Base-by-base conservation (phyloP, 495 filamentous ascomycete species). In the Lophium mytilinum region DNA sequence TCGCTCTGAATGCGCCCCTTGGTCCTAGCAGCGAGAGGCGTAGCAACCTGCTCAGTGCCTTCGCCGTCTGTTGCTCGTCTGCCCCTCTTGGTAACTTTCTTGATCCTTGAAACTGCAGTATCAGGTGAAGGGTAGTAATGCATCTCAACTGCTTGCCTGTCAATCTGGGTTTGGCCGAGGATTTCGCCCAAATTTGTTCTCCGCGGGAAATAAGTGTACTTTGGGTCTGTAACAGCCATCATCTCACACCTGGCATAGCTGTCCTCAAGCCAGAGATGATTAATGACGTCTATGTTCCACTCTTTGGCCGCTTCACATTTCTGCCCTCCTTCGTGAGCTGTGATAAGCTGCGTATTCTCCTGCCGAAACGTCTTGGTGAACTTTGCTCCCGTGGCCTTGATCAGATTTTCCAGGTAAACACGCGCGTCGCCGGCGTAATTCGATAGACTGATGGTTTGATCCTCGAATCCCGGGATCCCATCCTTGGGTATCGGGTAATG, bases 241-340 rank as follows among this genome's bases (percentile, higher is more conserved):
- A 83, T 69, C 65, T 86, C 74, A 76, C 90, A 95, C 66, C 84
- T 87, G 6, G 90, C 88, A 67, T 97, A 99, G 70, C 89, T 90
- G 62, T 99, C 94, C 68, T 99, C 93, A 45, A 99, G 79, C 93
- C 93, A 99, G 1, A 99, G 76, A 64, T 97, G 92, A 68, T 99
- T 99, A 53, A 94, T 76, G 58, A 94, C 84, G 42, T 92, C 71
- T 33, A 97, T 83, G 35, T 85, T 84, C 93, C 93, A 99, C 69
- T 97, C 94, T 62, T 78, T 80, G 0, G 93, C 93, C 0, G 93
- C 93, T 6, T 82, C 81, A 64, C 85, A 95, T 69, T 99, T 99
- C 66, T 97, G 93, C 63, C 90, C 89, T 50, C 78, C 77, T 35
- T 82, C 81, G 61, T 95, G 86, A 5, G 93, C 93, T 4, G 93